phyloP scores from a whole-genome alignment of 306 rosid genomes.

The Corylus avellana region DNA sequence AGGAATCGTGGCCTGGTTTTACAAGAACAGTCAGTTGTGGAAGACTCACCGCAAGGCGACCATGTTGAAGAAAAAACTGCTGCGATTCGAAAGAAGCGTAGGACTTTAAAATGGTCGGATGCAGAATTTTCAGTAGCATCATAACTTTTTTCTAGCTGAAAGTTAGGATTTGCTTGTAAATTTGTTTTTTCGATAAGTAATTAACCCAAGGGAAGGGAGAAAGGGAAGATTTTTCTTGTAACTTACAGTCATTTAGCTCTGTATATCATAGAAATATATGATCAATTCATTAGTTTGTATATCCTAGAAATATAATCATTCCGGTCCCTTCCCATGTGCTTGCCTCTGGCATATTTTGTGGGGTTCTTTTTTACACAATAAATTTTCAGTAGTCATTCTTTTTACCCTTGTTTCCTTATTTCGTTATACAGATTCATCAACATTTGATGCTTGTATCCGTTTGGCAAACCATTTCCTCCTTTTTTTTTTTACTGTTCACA shows the following conservation, averaged over 20 bases:
- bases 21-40: conserved; percentile 13
- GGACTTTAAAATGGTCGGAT: background rate
- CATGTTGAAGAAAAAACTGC: conserved; percentile 3
- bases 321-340: background rate
- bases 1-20: conserved; percentile 4
- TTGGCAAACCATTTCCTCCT: too few species aligned
- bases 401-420: background rate
- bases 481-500: too few species aligned
- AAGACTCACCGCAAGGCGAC: background rate
- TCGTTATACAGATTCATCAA: too few species aligned
- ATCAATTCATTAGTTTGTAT: background rate
- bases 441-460: too few species aligned
- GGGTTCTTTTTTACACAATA: background rate
- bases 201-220: too few species aligned
- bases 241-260: conserved; percentile 12
- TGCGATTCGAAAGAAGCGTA: conserved; percentile 21
- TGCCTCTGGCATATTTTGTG: background rate
- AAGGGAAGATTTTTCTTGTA: too few species aligned
- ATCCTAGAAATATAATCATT: background rate
- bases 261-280: conserved; percentile 8
- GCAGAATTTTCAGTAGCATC: background rate
- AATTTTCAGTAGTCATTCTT: background rate
- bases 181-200: too few species aligned
- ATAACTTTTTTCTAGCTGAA: background rate
- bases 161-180: background rate